A percentile compares a stretch with the other conserved stretches of the same genome.
These are phyloP conservation scores for Fusarium sp. DNA, from an alignment of 2,329 filamentous ascomycete genomes.

Conservation along the genomic window DNA sequence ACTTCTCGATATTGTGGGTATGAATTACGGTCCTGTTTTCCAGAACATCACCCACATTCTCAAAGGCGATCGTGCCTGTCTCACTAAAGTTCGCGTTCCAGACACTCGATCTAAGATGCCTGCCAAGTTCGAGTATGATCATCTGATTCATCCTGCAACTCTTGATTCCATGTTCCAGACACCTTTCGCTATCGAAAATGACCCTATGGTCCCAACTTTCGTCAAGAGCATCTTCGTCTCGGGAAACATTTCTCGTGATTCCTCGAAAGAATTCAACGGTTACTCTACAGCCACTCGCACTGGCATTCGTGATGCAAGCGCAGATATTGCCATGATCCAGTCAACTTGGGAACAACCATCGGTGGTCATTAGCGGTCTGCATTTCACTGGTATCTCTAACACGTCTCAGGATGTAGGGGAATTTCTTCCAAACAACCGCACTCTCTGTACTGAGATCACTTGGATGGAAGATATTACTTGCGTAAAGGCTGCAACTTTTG, in stretches of 20 bases:
- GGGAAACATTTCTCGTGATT: slow-evolving; percentile 51
- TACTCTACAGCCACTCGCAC: slow-evolving; percentile 56
- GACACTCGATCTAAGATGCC: slow-evolving; percentile 68
- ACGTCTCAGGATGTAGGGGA: slow-evolving; percentile 45
- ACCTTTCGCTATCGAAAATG: slow-evolving; percentile 60
- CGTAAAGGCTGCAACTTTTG: slow-evolving; percentile 38
- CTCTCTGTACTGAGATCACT: slow-evolving; percentile 62
- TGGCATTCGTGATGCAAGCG: slow-evolving; percentile 57
- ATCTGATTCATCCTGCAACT: slow-evolving; percentile 70
- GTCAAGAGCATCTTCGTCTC: slow-evolving; percentile 63
- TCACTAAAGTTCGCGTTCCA: slow-evolving; percentile 58
- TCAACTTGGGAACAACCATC: slow-evolving; percentile 50
- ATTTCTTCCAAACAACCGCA: slow-evolving; percentile 64
- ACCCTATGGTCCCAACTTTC: slow-evolving; percentile 64
- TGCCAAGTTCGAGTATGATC: slow-evolving; percentile 64
- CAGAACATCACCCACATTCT: slow-evolving; percentile 59
- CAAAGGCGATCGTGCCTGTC: slow-evolving; percentile 53
- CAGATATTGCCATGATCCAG: slow-evolving; percentile 60
- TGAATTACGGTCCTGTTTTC: slow-evolving; percentile 65
- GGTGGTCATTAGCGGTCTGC: slow-evolving; percentile 61
- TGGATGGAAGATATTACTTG: slow-evolving; percentile 60
- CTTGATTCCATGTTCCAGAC: slow-evolving; percentile 69
- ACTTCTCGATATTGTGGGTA: slow-evolving; percentile 62
- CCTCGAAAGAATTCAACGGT: slow-evolving; percentile 56
- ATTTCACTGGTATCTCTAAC: slow-evolving; percentile 55